Conservation (phyloP, 176 grass and related monocot genomes). For the Eremochloa ophiuroides region DNA sequence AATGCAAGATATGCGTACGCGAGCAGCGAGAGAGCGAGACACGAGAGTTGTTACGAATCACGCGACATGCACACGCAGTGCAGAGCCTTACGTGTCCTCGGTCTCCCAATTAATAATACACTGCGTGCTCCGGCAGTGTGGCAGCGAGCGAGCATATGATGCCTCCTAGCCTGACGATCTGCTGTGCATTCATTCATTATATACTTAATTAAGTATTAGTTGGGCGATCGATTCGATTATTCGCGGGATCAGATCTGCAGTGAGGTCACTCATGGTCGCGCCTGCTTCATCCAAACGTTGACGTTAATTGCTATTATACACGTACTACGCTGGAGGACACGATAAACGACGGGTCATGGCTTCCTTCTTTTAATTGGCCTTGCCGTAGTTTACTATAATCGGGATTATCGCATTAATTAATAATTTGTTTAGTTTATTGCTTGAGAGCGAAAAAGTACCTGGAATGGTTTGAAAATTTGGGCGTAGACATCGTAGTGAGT, state of each 20-base stretch:
- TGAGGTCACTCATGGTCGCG: constrained; percentile 36
- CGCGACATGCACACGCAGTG: constrained; percentile 7
- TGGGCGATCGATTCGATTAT: constrained; percentile 21
- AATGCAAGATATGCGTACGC: not conserved
- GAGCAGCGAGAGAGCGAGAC: not conserved
- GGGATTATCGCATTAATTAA: too few relatives aligned
- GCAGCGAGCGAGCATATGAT: not conserved
- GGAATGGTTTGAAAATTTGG: constrained; percentile 23
- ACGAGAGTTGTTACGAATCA: constrained; percentile 29
- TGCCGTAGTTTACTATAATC: not conserved
- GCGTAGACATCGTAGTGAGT: not conserved
- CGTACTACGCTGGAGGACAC: too few relatives aligned
- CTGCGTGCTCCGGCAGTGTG: too few relatives aligned
- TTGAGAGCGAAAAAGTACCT: not conserved
- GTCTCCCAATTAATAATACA: not conserved
- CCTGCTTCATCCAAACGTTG: constrained; percentile 53
- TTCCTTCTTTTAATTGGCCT: not conserved
- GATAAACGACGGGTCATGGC: not conserved
- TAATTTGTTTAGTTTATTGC: not conserved
- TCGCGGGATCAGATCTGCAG: not conserved
- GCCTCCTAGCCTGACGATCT: not conserved
- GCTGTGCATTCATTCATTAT: not conserved
- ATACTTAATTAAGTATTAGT: too few relatives aligned
- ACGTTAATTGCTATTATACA: constrained; percentile 24
- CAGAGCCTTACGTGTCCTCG: not conserved